Evolutionary conservation across 2,329 filamentous ascomycete genomes (phyloP).

Genomic region (Microdochium trichocladiopsis): DNA sequence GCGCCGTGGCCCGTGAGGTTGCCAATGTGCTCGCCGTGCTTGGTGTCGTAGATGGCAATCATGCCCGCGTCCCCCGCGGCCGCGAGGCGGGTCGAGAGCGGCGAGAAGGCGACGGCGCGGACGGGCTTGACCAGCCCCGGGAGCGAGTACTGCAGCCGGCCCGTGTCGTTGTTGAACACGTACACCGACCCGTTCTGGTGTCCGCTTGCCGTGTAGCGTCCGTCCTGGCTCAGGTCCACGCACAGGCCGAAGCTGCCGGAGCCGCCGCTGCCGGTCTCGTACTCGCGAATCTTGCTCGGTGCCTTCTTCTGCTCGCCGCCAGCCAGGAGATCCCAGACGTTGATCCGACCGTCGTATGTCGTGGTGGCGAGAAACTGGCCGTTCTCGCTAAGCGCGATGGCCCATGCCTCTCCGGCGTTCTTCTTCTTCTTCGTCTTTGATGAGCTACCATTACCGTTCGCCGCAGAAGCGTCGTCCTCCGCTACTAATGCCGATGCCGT

Average conservation of each 20-base stretch:
- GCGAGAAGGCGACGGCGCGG: slow-evolving; percentile 80
- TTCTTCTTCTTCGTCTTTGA: slow-evolving; percentile 23
- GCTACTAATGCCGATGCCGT: slow-evolving; percentile 16
- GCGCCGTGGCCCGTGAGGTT: slow-evolving; percentile 70
- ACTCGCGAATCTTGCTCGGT: slow-evolving; percentile 66
- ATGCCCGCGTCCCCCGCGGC: slow-evolving; percentile 84
- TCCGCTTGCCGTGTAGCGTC: slow-evolving; percentile 80
- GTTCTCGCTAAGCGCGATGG: slow-evolving; percentile 75
- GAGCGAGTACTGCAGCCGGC: slow-evolving; percentile 77
- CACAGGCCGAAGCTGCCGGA: slow-evolving; percentile 88
- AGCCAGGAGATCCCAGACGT: slow-evolving; percentile 70
- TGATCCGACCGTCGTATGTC: slow-evolving; percentile 80
- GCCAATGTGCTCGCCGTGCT: slow-evolving; percentile 85
- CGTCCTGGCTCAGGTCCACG: slow-evolving; percentile 74
- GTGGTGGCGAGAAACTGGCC: slow-evolving; percentile 82
- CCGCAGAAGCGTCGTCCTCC: slow-evolving; percentile 25
- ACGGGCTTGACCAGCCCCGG: slow-evolving; percentile 80
- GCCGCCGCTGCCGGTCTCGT: slow-evolving; percentile 64
- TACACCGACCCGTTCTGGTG: slow-evolving; percentile 91
- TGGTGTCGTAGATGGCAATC: slow-evolving; percentile 87
- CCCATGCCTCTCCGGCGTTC: slow-evolving; percentile 73
- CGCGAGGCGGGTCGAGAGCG: slow-evolving; percentile 74
- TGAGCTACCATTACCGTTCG: neutral
- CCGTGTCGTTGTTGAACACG: slow-evolving; percentile 89
- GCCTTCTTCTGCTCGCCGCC: slow-evolving; percentile 32